Conservation (phyloP, 148 eudicot genomes). For the Rhododendron vialii region DNA sequence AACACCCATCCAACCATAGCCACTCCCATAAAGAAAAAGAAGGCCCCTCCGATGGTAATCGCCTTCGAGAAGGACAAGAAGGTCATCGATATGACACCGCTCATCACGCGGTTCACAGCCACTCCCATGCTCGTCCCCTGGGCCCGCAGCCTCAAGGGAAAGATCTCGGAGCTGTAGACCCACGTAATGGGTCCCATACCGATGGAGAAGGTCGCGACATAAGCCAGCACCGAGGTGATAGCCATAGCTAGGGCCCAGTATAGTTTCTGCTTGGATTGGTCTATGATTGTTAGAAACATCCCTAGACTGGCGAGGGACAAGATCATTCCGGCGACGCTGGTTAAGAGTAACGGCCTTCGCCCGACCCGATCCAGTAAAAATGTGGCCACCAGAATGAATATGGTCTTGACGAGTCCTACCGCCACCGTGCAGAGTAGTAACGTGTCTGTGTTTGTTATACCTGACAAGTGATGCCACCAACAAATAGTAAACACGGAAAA, state of each 20-base stretch:
- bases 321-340: conserved; percentile 25
- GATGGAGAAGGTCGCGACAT: not conserved
- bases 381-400: conserved; percentile 35
- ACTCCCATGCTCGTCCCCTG: conserved; percentile 55
- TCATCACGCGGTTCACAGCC: conserved; percentile 46
- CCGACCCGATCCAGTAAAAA: conserved; percentile 31
- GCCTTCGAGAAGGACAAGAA: conserved; percentile 53
- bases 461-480: not conserved
- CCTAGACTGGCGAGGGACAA: conserved; percentile 10
- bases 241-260: not conserved
- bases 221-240: not conserved
- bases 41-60: conserved; percentile 62
- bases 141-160: conserved; percentile 34
- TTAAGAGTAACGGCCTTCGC: conserved; percentile 26
- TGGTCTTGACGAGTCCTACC: conserved; percentile 28
- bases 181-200: conserved; percentile 26
- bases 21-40: conserved; percentile 46
- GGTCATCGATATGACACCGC: conserved; percentile 51
- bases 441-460: conserved; percentile 12
- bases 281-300: not conserved
- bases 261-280: not conserved
- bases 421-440: conserved; percentile 31
- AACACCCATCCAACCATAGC: conserved; percentile 51
- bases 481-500: too few relatives aligned
- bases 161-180: conserved; percentile 29